Conservation (phyloP, 371 early-diverging fungal genomes). For the Gilbertella persicaria region DNA sequence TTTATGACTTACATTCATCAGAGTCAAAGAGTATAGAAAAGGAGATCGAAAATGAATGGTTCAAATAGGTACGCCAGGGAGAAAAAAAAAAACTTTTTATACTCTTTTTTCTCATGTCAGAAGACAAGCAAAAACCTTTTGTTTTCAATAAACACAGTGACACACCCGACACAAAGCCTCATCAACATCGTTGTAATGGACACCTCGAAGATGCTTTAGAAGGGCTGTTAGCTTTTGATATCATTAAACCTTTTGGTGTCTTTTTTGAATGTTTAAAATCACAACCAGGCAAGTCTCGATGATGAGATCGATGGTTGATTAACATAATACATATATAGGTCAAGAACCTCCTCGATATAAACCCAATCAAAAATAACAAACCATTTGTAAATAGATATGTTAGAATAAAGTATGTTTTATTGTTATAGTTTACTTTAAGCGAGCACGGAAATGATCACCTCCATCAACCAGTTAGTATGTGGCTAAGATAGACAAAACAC, state of each 20-base stretch:
- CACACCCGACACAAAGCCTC: conserved; percentile 15
- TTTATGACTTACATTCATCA: too few relatives aligned
- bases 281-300: conserved; percentile 42
- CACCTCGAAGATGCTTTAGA: conserved; percentile 49
- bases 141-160: conserved; percentile 37
- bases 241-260: conserved; percentile 43
- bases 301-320: neutral
- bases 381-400: neutral
- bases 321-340: neutral
- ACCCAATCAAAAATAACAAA: neutral
- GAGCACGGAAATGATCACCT: conserved; percentile 42
- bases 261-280: conserved; percentile 37
- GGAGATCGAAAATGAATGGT: too few relatives aligned
- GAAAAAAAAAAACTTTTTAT: neutral
- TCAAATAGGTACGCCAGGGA: neutral
- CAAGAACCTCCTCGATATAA: conserved; percentile 16
- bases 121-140: conserved; percentile 4
- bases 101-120: conserved; percentile 7
- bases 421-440: neutral
- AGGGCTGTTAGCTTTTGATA: conserved; percentile 43
- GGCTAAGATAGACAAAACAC: conserved; percentile 1
- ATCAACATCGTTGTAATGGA: conserved; percentile 45
- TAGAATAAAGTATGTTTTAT: neutral
- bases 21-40: too few relatives aligned
- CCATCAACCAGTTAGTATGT: neutral